A percentile compares a stretch with the other conserved stretches of the same genome.
These are phyloP conservation scores for Backusella tuberculispora DNA, from an alignment of 192 early-diverging fungal species.

Conservation along the genomic window DNA sequence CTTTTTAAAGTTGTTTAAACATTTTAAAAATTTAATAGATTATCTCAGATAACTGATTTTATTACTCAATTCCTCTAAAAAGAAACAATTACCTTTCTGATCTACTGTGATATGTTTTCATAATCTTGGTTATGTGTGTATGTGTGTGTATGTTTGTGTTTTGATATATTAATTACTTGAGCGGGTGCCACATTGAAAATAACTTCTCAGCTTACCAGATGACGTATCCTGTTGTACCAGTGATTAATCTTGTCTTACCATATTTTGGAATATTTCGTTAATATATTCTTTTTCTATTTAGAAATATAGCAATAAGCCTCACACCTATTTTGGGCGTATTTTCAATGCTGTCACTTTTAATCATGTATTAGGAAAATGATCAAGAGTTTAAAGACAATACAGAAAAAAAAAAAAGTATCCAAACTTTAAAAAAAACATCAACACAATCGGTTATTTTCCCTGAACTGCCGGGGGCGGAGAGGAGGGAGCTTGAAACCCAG, in stretches of 20 bases:
- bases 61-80: neutral
- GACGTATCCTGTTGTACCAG: neutral
- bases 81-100: neutral
- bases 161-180: neutral
- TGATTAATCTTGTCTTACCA: slow-evolving; percentile 10
- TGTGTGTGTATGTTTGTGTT: neutral
- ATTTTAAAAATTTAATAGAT: neutral
- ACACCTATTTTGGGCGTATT: neutral
- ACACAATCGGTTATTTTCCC: neutral
- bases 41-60: neutral
- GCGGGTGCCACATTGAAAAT: neutral
- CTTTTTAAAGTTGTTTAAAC: neutral
- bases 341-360: slow-evolving; percentile 3
- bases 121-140: neutral
- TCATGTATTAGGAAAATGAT: neutral
- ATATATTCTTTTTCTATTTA: neutral
- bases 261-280: neutral
- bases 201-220: neutral
- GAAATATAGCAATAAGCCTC: neutral
- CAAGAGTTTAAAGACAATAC: too few relatives aligned
- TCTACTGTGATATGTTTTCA: neutral
- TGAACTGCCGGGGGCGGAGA: neutral
- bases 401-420: neutral
- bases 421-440: neutral
- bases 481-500: neutral